A percentile compares a stretch with the other conserved stretches of the same genome.
Evolutionary conservation across 164 flowering plant genomes (phyloP).

Genomic region (Berberis thunbergii): DNA sequence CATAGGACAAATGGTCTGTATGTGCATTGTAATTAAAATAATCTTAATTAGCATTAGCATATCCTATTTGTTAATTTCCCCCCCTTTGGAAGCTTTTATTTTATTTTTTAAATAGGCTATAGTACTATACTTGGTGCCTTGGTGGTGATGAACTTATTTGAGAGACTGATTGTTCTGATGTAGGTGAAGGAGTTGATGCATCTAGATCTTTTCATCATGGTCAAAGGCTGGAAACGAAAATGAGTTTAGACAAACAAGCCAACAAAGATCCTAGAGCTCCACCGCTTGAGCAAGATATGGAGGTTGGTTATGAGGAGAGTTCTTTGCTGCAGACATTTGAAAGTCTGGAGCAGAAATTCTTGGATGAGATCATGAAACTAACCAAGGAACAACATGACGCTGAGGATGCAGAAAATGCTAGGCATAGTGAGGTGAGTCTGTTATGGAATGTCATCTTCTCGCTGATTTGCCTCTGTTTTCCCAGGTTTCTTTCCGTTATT

Average conservation of each 20-base stretch:
- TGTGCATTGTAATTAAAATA: no score
- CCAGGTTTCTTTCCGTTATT: no score
- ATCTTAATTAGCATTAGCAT: no score
- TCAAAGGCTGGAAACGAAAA: slow-evolving; percentile 33
- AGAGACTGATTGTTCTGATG: slow-evolving; percentile 6
- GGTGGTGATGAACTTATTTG: background rate
- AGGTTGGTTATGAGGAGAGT: slow-evolving; percentile 41
- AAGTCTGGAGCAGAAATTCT: slow-evolving; percentile 50
- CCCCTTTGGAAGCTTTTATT: background rate
- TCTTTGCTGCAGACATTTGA: slow-evolving; percentile 35
- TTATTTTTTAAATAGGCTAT: background rate
- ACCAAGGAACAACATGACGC: slow-evolving; percentile 55
- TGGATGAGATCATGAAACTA: slow-evolving; percentile 44
- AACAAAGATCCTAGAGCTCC: slow-evolving; percentile 33
- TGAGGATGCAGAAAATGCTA: slow-evolving; percentile 62
- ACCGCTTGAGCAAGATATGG: slow-evolving; percentile 44
- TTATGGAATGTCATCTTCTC: background rate
- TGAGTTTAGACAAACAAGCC: slow-evolving; percentile 29
- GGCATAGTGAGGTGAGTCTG: slow-evolving; percentile 61
- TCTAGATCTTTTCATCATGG: slow-evolving; percentile 40
- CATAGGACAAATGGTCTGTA: no score
- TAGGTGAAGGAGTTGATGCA: slow-evolving; percentile 42
- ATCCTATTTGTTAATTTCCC: no score
- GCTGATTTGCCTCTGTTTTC: no score
- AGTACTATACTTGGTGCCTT: background rate